A percentile compares a stretch with the other conserved stretches of the same genome.
These are phyloP conservation scores for Smallanthus sonchifolius DNA, from an alignment of 129 eudicot species.

Conservation along the genomic window DNA sequence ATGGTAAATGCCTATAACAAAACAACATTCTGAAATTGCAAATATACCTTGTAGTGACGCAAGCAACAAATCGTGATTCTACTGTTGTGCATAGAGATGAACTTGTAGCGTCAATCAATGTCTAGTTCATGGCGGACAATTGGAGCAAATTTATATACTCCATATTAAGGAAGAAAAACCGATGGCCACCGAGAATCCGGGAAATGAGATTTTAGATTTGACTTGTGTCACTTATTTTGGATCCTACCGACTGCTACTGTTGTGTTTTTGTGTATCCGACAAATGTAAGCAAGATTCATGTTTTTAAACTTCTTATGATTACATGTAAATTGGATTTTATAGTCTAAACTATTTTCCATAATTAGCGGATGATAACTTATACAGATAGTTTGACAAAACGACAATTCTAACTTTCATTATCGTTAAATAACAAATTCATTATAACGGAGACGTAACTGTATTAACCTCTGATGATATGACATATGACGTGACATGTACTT, in stretches of 20 bases:
- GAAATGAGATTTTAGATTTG: conserved; percentile 17
- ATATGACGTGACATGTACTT: no score
- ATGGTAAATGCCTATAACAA: no score
- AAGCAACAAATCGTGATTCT: conserved; percentile 10
- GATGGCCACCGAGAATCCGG: conserved; percentile 6
- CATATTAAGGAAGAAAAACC: conserved; percentile 14
- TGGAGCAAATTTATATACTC: background rate
- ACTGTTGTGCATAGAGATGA: background rate
- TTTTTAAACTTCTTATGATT: no score
- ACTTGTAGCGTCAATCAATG: conserved; percentile 6
- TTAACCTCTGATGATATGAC: no score
- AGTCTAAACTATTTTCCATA: no score
- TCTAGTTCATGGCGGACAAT: conserved; percentile 27
- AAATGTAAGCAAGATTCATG: background rate
- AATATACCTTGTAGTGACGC: conserved; percentile 3
- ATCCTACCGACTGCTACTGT: background rate
- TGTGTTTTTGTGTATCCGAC: conserved; percentile 2
- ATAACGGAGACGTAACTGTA: no score
- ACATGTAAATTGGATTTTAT: no score
- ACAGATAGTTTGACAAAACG: no score
- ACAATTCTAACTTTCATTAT: no score
- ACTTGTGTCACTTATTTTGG: conserved; percentile 12
- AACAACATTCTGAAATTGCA: background rate
- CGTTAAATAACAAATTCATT: no score
- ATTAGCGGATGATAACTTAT: no score